phyloP scores from a whole-genome alignment of 2,329 filamentous ascomycete species.

The Aspergillus phoenicis region DNA sequence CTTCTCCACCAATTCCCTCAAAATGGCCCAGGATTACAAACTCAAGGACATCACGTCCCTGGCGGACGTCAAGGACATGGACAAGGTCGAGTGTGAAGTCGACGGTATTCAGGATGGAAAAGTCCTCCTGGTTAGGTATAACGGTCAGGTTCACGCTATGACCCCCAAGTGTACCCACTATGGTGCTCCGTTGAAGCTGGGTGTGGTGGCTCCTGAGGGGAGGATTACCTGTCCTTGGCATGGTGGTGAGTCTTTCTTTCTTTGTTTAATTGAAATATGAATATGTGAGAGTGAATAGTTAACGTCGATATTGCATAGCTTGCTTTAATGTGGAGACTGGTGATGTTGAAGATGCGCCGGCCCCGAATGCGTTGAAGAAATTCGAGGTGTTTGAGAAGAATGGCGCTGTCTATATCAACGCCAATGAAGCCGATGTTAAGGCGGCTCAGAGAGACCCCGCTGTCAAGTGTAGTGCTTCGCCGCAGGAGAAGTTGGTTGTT shows the following conservation, averaged over 20 bases:
- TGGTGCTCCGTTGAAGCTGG: slow-evolving; percentile 84
- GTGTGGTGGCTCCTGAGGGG: slow-evolving; percentile 79
- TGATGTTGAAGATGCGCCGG: slow-evolving; percentile 93
- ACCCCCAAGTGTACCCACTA: slow-evolving; percentile 88
- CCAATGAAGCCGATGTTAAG: slow-evolving; percentile 78
- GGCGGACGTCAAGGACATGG: slow-evolving; percentile 68
- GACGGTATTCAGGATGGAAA: slow-evolving; percentile 86
- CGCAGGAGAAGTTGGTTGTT: slow-evolving; percentile 68
- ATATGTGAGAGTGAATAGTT: background rate
- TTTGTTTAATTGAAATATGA: background rate
- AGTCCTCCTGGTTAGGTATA: slow-evolving; percentile 79
- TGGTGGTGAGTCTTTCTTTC: slow-evolving; percentile 65
- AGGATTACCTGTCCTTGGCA: slow-evolving; percentile 95
- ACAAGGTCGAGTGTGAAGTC: slow-evolving; percentile 87
- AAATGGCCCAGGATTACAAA: slow-evolving; percentile 46
- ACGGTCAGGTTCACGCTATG: slow-evolving; percentile 74
- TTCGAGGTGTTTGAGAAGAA: slow-evolving; percentile 82
- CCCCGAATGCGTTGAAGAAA: slow-evolving; percentile 78
- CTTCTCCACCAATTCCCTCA: slow-evolving; percentile 13
- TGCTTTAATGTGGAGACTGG: slow-evolving; percentile 90
- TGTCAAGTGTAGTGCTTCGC: slow-evolving; percentile 66
- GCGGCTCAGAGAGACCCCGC: slow-evolving; percentile 72
- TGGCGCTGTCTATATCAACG: slow-evolving; percentile 80
- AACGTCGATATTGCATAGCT: slow-evolving; percentile 54
- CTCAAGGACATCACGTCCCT: slow-evolving; percentile 78